A percentile compares a stretch with the other conserved stretches of the same genome.
Conservation (phyloP, 73 alveolate species). For the Uronychia setigera region DNA sequence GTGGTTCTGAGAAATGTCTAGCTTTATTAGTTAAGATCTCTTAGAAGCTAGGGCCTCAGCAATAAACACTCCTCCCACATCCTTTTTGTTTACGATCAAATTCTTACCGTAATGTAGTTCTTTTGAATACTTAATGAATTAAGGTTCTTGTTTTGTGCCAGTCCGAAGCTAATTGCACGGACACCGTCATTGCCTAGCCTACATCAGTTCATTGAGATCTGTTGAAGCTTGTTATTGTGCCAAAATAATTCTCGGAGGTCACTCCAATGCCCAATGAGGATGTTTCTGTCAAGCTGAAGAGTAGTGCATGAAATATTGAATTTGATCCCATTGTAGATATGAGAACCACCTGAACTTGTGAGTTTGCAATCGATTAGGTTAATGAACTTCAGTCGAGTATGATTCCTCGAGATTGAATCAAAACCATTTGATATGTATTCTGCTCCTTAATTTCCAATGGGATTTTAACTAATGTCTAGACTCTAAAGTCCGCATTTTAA, state of each 20-base stretch:
- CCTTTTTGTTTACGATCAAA: not conserved
- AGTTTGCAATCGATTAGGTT: not conserved
- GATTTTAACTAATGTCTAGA: not conserved
- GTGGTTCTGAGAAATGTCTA: not conserved
- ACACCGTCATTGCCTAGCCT: not conserved
- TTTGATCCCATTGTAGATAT: not conserved
- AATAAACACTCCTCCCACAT: not conserved
- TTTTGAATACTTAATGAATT: not conserved
- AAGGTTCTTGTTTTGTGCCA: not conserved
- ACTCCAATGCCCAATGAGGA: not conserved
- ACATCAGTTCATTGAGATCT: not conserved
- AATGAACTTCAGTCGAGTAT: not conserved
- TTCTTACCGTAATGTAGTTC: not conserved
- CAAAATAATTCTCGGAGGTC: not conserved
- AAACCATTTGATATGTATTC: not conserved
- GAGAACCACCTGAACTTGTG: not conserved
- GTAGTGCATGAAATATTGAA: not conserved
- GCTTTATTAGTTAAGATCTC: not conserved
- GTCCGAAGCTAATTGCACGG: not conserved
- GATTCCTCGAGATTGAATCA: not conserved
- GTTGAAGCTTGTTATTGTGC: not conserved
- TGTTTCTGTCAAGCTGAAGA: not conserved
- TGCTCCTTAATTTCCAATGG: not conserved
- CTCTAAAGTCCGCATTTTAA: not conserved
- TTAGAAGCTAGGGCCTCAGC: not conserved